Evolutionary conservation across 83 land plant genomes (phyloP), one percentile per base, ranked within the genome.

Genomic region (Diphasiastrum complanatum): DNA sequence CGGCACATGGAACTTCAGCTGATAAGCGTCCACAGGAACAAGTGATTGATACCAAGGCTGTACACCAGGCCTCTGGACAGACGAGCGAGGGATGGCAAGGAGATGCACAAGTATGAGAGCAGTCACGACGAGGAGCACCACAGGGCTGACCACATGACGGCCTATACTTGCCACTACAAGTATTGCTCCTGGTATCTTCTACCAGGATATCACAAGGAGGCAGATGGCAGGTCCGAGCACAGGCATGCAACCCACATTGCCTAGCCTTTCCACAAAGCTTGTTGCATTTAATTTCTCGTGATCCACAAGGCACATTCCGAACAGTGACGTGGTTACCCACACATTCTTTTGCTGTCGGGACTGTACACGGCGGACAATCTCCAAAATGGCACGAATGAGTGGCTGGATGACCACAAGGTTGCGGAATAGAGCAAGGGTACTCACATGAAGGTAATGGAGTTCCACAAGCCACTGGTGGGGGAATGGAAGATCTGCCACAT

Each of bases 381-480:
- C 97, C 93, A 63, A 82, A 86, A 51, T 95, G 97, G 43, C 99
- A 95, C 45, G 71, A 74, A 37, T 95, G 97, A 32, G 93, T 51
- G 16, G 89, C 71, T 4, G 59, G 45, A 77, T 95, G 99, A 25
- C 97, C 99, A 74, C 99, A 95, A 11, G 89, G 81, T 67, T 83
- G 93, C 35, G 96, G 81, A 59, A 85, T 60, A 4, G 82, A 80
- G 49, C 97, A 95, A 3, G 85, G 80, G 28, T 61, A 73, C 12
- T 74, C 75, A 63, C 97, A 95, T 1, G 89, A 65, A 14, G 99
- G 99, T 5, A 68, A 67, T 26, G 83, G 89, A 12, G 97, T 95
- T 25, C 99, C 99, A 71, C 97, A 95, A 12, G 99, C 87, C 33
- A 82, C 72, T 14, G 99, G 99, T 43, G 99, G 99, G 25, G 97